Evolutionary conservation across 2,329 filamentous ascomycete species (phyloP).

Genomic region (Ophioceras dolichostomum): DNA sequence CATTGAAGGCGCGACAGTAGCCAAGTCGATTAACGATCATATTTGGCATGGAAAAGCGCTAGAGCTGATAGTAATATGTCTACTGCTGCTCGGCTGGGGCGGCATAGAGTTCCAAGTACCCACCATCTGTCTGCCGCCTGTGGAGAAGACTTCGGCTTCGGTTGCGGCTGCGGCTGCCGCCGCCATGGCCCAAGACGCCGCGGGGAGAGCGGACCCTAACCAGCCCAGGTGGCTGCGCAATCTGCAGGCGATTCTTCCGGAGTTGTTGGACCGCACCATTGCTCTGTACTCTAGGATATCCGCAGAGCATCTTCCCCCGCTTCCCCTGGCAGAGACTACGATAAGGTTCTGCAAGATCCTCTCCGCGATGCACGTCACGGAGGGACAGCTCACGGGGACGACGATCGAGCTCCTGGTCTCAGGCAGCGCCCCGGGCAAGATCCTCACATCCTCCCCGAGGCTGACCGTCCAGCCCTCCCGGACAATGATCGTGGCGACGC

Average conservation of each 20-base stretch:
- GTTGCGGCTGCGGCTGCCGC: conserved; percentile 6
- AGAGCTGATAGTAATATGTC: conserved; percentile 72
- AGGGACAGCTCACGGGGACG: conserved; percentile 47
- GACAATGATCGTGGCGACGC: conserved; percentile 49
- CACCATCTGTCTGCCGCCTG: conserved; percentile 36
- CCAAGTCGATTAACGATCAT: conserved; percentile 75
- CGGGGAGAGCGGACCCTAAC: conserved; percentile 25
- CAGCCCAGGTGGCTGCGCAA: conserved; percentile 42
- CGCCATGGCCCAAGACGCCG: conserved; percentile 20
- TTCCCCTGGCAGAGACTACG: conserved; percentile 60
- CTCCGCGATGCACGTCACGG: conserved; percentile 51
- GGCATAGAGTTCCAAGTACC: conserved; percentile 74
- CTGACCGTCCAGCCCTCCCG: conserved; percentile 44
- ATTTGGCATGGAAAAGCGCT: conserved; percentile 96
- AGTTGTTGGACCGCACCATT: conserved; percentile 63
- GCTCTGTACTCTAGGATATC: conserved; percentile 61
- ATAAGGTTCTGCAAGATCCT: conserved; percentile 63
- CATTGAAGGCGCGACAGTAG: conserved; percentile 63
- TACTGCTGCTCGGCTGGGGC: conserved; percentile 75
- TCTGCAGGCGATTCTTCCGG: conserved; percentile 51
- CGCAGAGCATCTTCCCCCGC: conserved; percentile 56
- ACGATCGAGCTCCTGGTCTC: conserved; percentile 54
- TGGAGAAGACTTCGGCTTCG: conserved; percentile 27
- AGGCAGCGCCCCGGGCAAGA: conserved; percentile 40
- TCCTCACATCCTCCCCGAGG: conserved; percentile 38